Conservation (phyloP, 345 rosid genomes). For the Murraya koenigii region DNA sequence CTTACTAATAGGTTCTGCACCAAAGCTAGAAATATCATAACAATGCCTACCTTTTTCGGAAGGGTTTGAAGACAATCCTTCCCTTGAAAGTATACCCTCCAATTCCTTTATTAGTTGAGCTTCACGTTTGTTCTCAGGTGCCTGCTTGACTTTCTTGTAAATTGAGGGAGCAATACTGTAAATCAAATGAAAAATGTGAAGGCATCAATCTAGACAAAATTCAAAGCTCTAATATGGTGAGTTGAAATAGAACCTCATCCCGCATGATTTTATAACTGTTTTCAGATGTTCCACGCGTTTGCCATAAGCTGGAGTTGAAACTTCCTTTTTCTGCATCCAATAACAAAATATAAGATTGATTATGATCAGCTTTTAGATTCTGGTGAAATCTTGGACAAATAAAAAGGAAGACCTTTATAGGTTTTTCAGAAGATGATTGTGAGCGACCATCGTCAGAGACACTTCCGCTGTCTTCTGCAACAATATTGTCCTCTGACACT, state of each 20-base stretch:
- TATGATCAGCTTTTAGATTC: slow-evolving; percentile 1
- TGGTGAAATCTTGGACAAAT: slow-evolving; percentile 5
- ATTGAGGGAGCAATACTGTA: slow-evolving; percentile 74
- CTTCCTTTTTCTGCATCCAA: slow-evolving; percentile 65
- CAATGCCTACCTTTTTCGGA: slow-evolving; percentile 65
- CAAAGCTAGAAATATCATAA: slow-evolving; percentile 11
- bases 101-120: slow-evolving; percentile 73
- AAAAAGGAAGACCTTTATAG: slow-evolving; percentile 44
- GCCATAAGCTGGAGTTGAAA: slow-evolving; percentile 60
- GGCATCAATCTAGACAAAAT: slow-evolving; percentile 12
- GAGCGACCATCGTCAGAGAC: slow-evolving; percentile 51
- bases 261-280: slow-evolving; percentile 81
- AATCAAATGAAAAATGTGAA: slow-evolving; percentile 7
- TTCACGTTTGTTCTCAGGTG: slow-evolving; percentile 78
- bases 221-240: slow-evolving; percentile 6
- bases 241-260: slow-evolving; percentile 59
- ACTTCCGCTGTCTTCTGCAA: slow-evolving; percentile 43
- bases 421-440: slow-evolving; percentile 49
- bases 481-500: slow-evolving; percentile 38
- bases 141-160: slow-evolving; percentile 87
- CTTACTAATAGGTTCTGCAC: not conserved
- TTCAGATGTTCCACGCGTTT: slow-evolving; percentile 79
- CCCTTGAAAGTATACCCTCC: slow-evolving; percentile 78
- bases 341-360: slow-evolving; percentile 17
- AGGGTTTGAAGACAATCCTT: slow-evolving; percentile 82